A percentile compares a stretch with the other conserved stretches of the same genome.
Conservation (phyloP, 768 basidiomycete genomes). For the Lactarius psammicola region DNA sequence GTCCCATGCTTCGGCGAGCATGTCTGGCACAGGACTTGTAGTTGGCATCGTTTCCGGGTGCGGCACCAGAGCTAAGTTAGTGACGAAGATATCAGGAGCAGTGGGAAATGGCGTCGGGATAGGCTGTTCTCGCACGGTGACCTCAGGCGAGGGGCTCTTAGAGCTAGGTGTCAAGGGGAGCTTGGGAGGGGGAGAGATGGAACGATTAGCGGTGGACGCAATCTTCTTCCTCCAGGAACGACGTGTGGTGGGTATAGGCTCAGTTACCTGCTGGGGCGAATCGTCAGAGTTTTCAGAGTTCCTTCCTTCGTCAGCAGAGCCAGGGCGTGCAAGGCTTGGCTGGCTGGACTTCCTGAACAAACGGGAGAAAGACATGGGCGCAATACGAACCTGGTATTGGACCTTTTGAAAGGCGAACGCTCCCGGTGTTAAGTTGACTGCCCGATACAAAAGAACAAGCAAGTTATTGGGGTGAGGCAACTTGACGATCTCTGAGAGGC, state of each 20-base stretch:
- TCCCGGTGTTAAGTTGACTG: neutral
- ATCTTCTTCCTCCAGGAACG: slow-evolving; percentile 8
- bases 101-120: neutral
- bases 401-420: neutral
- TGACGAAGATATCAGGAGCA: neutral
- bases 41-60: neutral
- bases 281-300: neutral
- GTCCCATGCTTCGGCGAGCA: slow-evolving; percentile 2
- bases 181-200: neutral
- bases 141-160: neutral
- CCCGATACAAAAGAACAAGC: neutral
- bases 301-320: neutral
- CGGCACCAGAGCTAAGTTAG: neutral
- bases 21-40: neutral
- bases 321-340: neutral
- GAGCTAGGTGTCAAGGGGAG: neutral
- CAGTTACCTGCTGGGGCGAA: neutral
- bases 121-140: neutral
- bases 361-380: slow-evolving; percentile 7
- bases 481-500: no score
- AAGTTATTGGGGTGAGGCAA: neutral
- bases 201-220: neutral
- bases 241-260: neutral
- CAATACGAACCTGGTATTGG: neutral
- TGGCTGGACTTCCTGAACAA: slow-evolving; percentile 13